Evolutionary conservation across 1,139 yeast species (phyloP).

Genomic region (Suhomyces atakaporum): DNA sequence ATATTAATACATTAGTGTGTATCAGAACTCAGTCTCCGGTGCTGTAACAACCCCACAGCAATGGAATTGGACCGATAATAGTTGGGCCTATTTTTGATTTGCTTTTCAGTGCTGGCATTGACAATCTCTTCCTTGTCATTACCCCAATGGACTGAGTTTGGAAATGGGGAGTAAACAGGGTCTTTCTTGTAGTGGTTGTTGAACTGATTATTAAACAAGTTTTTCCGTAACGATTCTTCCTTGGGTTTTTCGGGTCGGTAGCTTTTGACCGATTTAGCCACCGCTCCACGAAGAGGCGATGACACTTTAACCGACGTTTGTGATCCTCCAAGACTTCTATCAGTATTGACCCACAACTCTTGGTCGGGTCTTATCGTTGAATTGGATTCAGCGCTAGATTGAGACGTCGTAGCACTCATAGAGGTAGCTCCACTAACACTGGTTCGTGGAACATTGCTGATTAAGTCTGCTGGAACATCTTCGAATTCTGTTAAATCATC

Average conservation of each 20-base stretch:
- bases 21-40: constrained; percentile 14
- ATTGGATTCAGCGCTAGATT: constrained; percentile 22
- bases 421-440: constrained; percentile 21
- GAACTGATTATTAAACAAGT: constrained; percentile 23
- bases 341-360: too few relatives aligned
- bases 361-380: constrained; percentile 20
- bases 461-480: constrained; percentile 45
- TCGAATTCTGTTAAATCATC: constrained; percentile 40
- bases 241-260: constrained; percentile 1
- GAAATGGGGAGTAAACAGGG: constrained; percentile 40
- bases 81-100: constrained; percentile 28
- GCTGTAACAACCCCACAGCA: constrained; percentile 44
- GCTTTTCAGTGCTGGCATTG: constrained; percentile 24
- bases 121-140: constrained; percentile 32
- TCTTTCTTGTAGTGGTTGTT: constrained; percentile 52
- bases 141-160: constrained; percentile 43
- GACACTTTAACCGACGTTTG: neutral
- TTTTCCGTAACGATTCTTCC: constrained; percentile 4
- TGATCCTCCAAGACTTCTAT: too few relatives aligned
- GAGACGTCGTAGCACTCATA: constrained; percentile 14
- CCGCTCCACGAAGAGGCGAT: neutral
- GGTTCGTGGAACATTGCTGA: constrained; percentile 22
- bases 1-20: neutral
- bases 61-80: constrained; percentile 44
- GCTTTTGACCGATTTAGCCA: neutral